These are phyloP conservation scores for Tetragonia tetragonoides DNA, from an alignment of 148 eudicot genomes.

Conservation along the genomic window DNA sequence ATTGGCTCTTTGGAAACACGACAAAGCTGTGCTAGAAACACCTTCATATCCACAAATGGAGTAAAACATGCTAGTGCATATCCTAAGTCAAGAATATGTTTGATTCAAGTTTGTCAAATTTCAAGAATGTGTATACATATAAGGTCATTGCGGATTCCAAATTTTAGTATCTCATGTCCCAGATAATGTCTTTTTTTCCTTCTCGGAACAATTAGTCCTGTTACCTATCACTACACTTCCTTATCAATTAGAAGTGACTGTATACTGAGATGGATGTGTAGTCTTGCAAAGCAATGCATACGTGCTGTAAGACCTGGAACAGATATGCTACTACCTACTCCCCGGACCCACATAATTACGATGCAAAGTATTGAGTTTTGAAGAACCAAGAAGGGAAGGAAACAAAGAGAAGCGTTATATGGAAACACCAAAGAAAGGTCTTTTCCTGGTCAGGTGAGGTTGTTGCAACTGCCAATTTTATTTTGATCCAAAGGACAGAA, in stretches of 20 bases:
- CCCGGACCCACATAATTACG: no score
- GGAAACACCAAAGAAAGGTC: no score
- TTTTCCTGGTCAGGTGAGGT: not conserved
- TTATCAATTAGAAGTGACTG: no score
- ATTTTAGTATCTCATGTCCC: not conserved
- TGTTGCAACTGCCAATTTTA: not conserved
- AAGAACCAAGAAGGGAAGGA: no score
- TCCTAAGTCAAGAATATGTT: not conserved
- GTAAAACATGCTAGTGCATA: not conserved
- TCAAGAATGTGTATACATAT: not conserved
- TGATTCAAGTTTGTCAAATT: not conserved
- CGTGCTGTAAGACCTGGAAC: no score
- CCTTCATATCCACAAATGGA: not conserved
- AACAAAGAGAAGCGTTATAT: no score
- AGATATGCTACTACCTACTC: no score
- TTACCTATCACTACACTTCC: no score
- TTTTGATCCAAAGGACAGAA: not conserved
- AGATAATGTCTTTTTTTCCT: not conserved
- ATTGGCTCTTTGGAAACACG: not conserved
- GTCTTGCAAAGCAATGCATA: no score
- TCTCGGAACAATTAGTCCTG: not conserved
- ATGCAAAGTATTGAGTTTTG: no score
- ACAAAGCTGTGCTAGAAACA: not conserved
- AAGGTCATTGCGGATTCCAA: not conserved
- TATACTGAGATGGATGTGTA: no score